A percentile compares a stretch with the other conserved stretches of the same genome.
Conservation (phyloP, 352 stramenopile genomes). For the Blastocystis sp. region DNA sequence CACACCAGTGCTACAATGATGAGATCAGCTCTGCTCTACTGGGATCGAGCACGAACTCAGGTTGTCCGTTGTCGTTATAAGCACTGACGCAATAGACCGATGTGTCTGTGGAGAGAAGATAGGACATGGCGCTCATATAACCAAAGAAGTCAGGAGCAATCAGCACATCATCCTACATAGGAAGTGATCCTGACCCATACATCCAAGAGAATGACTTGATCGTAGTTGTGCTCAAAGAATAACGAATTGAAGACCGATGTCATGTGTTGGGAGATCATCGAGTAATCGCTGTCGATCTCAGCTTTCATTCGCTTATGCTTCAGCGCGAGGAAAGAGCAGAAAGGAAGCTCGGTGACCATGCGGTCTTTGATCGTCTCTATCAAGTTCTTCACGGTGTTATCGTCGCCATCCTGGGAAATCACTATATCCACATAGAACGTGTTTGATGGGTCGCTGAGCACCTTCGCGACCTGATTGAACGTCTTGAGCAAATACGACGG, state of each 20-base stretch:
- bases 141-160: slow-evolving; percentile 77
- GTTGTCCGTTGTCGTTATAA: slow-evolving; percentile 64
- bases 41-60: slow-evolving; percentile 49
- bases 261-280: slow-evolving; percentile 70
- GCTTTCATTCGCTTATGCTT: slow-evolving; percentile 16
- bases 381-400: slow-evolving; percentile 65
- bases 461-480: slow-evolving; percentile 66
- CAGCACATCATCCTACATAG: slow-evolving; percentile 77
- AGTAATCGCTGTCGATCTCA: slow-evolving; percentile 67
- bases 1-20: background rate
- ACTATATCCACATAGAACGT: slow-evolving; percentile 69
- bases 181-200: background rate
- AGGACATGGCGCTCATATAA: slow-evolving; percentile 71
- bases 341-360: background rate
- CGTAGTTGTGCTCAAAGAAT: background rate
- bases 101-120: slow-evolving; percentile 69
- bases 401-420: slow-evolving; percentile 73
- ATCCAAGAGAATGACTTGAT: slow-evolving; percentile 50
- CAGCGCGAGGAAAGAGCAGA: slow-evolving; percentile 63
- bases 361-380: slow-evolving; percentile 64
- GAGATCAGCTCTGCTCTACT: background rate
- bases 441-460: slow-evolving; percentile 61
- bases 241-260: slow-evolving; percentile 67
- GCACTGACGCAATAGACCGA: slow-evolving; percentile 60
- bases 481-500: slow-evolving; percentile 70